A percentile compares a stretch with the other conserved stretches of the same genome.
Evolutionary conservation across 192 early-diverging fungal genomes (phyloP).

Genomic region (Coemansia umbellata): DNA sequence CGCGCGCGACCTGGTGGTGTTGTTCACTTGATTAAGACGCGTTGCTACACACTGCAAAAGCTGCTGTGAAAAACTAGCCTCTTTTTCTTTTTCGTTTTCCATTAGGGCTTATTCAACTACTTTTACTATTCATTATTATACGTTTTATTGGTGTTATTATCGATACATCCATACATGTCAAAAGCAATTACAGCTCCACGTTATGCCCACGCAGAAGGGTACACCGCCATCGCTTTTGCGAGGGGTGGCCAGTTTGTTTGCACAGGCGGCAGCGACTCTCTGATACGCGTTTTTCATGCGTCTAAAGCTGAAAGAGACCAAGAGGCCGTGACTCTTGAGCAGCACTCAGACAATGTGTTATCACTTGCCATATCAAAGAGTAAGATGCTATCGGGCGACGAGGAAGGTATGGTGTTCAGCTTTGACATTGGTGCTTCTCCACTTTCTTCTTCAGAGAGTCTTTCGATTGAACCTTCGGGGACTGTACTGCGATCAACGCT

Average conservation of each 20-base stretch:
- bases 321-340: constrained; percentile 43
- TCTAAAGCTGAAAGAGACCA: constrained; percentile 30
- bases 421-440: constrained; percentile 22
- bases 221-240: constrained; percentile 39
- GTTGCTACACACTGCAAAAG: too few species aligned
- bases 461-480: constrained; percentile 26
- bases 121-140: too few species aligned
- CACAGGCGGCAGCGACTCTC: constrained; percentile 46
- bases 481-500: constrained; percentile 39
- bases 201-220: constrained; percentile 45
- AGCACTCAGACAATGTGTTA: constrained; percentile 39
- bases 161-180: too few species aligned
- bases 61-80: too few species aligned
- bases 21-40: too few species aligned
- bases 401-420: constrained; percentile 34
- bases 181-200: constrained; percentile 21
- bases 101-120: too few species aligned
- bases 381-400: constrained; percentile 41
- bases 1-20: too few species aligned
- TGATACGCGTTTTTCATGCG: constrained; percentile 36
- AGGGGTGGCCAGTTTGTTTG: constrained; percentile 21
- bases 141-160: too few species aligned
- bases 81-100: too few species aligned
- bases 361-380: constrained; percentile 22
- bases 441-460: neutral